Evolutionary conservation across 208 protist genomes (phyloP), one percentile per base, ranked within the genome.

Genomic region (Leishmania amazonensis): DNA sequence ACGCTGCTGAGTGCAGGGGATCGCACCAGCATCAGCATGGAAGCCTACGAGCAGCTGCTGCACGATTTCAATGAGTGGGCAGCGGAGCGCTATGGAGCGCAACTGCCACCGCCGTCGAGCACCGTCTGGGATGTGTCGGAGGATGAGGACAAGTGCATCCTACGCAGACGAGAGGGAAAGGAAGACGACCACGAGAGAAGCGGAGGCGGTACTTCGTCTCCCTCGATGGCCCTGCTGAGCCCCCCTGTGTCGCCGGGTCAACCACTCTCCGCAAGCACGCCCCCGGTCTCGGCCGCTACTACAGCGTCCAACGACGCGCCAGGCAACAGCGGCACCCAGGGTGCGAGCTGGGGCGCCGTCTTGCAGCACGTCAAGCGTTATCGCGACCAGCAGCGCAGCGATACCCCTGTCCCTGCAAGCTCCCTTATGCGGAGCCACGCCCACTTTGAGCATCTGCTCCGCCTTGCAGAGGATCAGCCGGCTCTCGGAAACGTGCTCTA

Each of bases 1-100:
- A 85, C 91, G 40, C 80, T 95, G 31, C 85, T 97, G 13, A 96
- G 76, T 71, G 83, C 73, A 0, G 88, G 85, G 40, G 86, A 83
- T 35, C 90, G 89, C 40, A 80, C 78, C 47, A 83, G 77, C 54
- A 86, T 97, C 78, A 92, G 88, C 15, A 15, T 91, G 40, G 82
- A 86, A 35, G 87, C 93, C 51, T 97, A 94, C 83, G 84, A 87
- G 77, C 85, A 91, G 62, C 81, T 96, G 51, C 49, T 95, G 73
- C 49, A 79, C 15, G 79, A 90, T 24, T 90, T 96, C 75, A 87
- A 94, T 47, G 78, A 57, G 65, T 88, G 83, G 83, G 60, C 57
- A 54, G 62, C 65, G n/a, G 71, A 68, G 38, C 68, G 81, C 64
- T 83, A 81, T 78, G 73, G 71, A 0, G 68, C 76, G 19, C 81